Evolutionary conservation across 1,284 basidiomycete species (phyloP), one percentile per base, ranked within the genome.

Genomic region (Ganoderma leucocontextum): DNA sequence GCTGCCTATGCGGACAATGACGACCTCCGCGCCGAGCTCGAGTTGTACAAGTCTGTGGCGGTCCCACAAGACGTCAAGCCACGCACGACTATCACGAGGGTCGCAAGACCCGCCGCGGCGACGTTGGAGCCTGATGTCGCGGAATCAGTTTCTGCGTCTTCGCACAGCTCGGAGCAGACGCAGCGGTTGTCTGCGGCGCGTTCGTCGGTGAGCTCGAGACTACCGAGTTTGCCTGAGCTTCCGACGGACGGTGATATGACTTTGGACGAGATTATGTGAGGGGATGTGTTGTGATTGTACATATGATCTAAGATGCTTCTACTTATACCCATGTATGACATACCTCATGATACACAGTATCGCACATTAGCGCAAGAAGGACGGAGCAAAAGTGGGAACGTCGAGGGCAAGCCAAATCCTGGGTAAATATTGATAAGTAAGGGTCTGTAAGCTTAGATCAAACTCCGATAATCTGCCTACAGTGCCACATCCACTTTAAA

Each of bases 21-120:
- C 2, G 84, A 85, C n/a, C 81, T 93, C 8, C 81, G 80, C 49
- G 81, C 86, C 62, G 92, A 94, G 75, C 80, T 94, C 7, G 84
- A 85, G 55, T 81, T 91, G 83, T 94, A 93, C 80, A 92, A 87
- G 73, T 91, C 91, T 17, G 86, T 91, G 60, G 82, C 84, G 64
- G 83, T 90, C 13, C 86, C 88, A 0, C 70, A 79, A 4, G 88
- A 88, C 7, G 78, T 77, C 67, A 91, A 90, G 74, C 89, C 90
- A 4, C 85, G 88, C 55, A 91, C 90, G 22, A 80, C 81, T 62
- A 84, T 92, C 59, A 93, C 88, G 2, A 83, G 92, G 49, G 83
- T 94, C 29, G 80, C 79, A 4, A 84, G 92, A 39, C 78, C 83
- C 2, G 89, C 89, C 1, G 76, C 92, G 36, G 78, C 83, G 2